Base-by-base conservation (phyloP, 2,329 filamentous ascomycete species). In the Aspergillus uvarum region DNA sequence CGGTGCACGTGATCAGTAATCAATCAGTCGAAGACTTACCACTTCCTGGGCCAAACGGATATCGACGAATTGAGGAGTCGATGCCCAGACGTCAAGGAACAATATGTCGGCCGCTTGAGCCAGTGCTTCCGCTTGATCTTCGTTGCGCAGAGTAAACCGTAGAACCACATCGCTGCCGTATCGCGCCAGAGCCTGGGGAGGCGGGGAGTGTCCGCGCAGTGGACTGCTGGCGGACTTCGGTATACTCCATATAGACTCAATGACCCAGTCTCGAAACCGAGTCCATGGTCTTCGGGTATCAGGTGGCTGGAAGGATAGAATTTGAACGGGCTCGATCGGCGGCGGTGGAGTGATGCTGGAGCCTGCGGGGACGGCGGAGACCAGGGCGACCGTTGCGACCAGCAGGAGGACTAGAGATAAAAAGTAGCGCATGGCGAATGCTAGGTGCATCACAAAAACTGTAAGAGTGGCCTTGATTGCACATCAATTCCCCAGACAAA, bases 51-150 rank as follows among this genome's bases (percentile, higher is more conserved):
- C 85, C 53, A 98, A 76, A 47, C 91, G 84, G 56, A 98, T 88
- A 73, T 99, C 95, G 26, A 95, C 90, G 81, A 89, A 95, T 61
- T 91, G 85, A 19, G 87, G 81, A 5, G 88, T 90, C 67, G 90
- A 92, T 22, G 91, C 89, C 95, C 95, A 99, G 1, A 98, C 85
- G 72, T 99, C 95, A 47, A 98, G 81, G 68, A 95, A 89, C 24
- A 97, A 83, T 19, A 87, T 85, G 62, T 89, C 83, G 0, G 88
- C 83, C 3, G 91, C 92, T 59, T 89, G 84, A n/a, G 87, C 83
- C 58, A 96, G 80, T 1, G 88, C 88, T 35, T 79, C 76, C 60
- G 90, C 88, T 70, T 96, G 90, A 21, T 87, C 82, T 3, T 82
- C 76, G 26, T 84, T 87, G 62, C 84, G 87, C 58, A 97, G 80